Percentiles rank a stretch among this genome's conserved stretches.
These are phyloP conservation scores for Clitoria ternatea DNA, from an alignment of 306 rosid species.

Conservation along the genomic window DNA sequence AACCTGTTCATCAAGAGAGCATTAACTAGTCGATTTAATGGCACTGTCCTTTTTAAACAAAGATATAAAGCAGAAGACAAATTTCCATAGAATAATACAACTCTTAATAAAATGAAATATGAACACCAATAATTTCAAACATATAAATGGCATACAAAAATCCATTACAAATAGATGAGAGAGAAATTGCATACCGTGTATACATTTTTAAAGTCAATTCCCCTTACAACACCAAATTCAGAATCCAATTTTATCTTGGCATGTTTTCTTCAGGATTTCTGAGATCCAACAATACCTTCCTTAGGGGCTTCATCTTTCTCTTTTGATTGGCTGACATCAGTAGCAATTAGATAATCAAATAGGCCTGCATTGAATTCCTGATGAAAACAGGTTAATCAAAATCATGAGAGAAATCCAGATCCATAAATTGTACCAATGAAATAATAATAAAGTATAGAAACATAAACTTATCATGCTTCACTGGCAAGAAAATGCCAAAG, in stretches of 20 bases:
- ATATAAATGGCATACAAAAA: neutral
- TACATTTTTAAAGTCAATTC: constrained; percentile 90
- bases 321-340: constrained; percentile 71
- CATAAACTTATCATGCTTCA: constrained; percentile 11
- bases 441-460: constrained; percentile 1
- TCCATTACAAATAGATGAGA: neutral
- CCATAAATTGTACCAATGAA: constrained; percentile 3
- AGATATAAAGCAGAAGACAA: constrained; percentile 11
- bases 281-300: constrained; percentile 39
- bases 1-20: constrained; percentile 48
- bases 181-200: constrained; percentile 63
- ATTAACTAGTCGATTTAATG: constrained; percentile 12
- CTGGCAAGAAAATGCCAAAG: constrained; percentile 18
- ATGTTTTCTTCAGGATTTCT: constrained; percentile 44
- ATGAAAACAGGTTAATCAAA: constrained; percentile 30
- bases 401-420: neutral
- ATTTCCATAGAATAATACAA: neutral
- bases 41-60: neutral
- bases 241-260: constrained; percentile 64
- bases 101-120: neutral
- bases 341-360: constrained; percentile 90
- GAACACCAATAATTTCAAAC: constrained; percentile 10
- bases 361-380: constrained; percentile 99
- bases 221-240: constrained; percentile 96
- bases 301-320: constrained; percentile 57